phyloP scores from a whole-genome alignment of 352 stramenopile species.

The Pythium apleroticum region DNA sequence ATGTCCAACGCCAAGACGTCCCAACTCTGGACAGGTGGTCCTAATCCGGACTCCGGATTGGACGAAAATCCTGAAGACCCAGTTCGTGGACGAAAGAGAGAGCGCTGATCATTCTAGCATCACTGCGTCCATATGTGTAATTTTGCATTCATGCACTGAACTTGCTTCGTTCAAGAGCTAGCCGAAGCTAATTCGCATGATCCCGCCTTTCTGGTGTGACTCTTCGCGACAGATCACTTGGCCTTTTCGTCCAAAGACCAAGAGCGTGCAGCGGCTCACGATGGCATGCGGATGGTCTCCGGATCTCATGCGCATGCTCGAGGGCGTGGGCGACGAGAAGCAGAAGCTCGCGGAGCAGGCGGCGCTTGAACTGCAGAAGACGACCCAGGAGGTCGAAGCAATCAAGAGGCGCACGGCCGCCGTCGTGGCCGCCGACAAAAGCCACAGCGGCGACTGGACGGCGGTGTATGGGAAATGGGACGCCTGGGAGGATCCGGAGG shows the following conservation, averaged over 20 bases:
- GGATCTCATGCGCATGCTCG: constrained; percentile 66
- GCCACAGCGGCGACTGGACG: constrained; percentile 67
- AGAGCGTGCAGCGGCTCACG: not conserved
- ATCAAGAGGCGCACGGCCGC: constrained; percentile 35
- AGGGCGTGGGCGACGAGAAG: constrained; percentile 62
- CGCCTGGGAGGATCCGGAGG: constrained; percentile 76
- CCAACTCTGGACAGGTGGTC: not conserved
- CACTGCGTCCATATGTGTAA: not conserved
- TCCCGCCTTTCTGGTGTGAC: no score
- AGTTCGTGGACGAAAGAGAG: not conserved
- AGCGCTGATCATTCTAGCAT: not conserved
- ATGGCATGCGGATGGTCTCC: constrained; percentile 75
- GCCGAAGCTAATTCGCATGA: not conserved
- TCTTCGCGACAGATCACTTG: no score
- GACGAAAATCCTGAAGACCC: not conserved
- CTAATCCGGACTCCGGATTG: not conserved
- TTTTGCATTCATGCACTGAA: not conserved
- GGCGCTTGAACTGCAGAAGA: constrained; percentile 33
- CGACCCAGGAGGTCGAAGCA: constrained; percentile 41
- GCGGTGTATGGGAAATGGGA: constrained; percentile 79
- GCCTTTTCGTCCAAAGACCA: no score
- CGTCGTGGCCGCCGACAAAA: constrained; percentile 18
- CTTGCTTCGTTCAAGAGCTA: not conserved
- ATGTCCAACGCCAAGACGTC: not conserved
- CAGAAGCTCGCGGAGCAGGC: constrained; percentile 42